phyloP scores from a whole-genome alignment of 441 rosid genomes.

The Raphanus hybrid region DNA sequence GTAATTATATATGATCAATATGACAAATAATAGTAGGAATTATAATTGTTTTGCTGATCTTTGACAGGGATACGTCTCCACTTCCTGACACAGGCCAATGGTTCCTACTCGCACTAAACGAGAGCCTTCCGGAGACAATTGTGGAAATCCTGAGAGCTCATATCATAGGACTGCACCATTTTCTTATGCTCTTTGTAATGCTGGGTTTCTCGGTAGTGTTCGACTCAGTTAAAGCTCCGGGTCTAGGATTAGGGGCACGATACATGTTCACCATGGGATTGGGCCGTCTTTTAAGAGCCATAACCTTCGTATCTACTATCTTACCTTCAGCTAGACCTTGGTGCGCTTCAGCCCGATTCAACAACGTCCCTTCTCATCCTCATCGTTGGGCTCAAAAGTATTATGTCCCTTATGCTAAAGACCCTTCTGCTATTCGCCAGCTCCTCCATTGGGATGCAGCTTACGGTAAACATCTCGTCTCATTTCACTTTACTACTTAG shows the following conservation, averaged over 20 bases:
- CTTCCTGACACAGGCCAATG: slow-evolving; percentile 96
- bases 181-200: slow-evolving; percentile 84
- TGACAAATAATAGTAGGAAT: slow-evolving; percentile 18
- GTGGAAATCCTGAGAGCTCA: slow-evolving; percentile 82
- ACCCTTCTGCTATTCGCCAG: slow-evolving; percentile 63
- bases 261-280: slow-evolving; percentile 89
- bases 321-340: slow-evolving; percentile 93
- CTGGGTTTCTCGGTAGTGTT: slow-evolving; percentile 87
- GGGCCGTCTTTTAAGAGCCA: slow-evolving; percentile 89
- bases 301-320: slow-evolving; percentile 81
- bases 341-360: slow-evolving; percentile 80
- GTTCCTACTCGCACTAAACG: slow-evolving; percentile 84
- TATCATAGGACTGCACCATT: slow-evolving; percentile 82
- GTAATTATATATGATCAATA: background rate
- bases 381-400: slow-evolving; percentile 92
- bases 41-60: slow-evolving; percentile 29
- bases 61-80: slow-evolving; percentile 67
- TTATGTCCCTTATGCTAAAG: slow-evolving; percentile 79
- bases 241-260: slow-evolving; percentile 88
- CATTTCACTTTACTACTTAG: background rate
- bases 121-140: slow-evolving; percentile 66
- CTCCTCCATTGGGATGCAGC: slow-evolving; percentile 64
- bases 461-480: slow-evolving; percentile 55
- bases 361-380: slow-evolving; percentile 67
- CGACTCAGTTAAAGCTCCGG: slow-evolving; percentile 79